A percentile compares a stretch with the other conserved stretches of the same genome.
phyloP scores from a whole-genome alignment of 768 basidiomycete genomes.

The Lentinula sp. region DNA sequence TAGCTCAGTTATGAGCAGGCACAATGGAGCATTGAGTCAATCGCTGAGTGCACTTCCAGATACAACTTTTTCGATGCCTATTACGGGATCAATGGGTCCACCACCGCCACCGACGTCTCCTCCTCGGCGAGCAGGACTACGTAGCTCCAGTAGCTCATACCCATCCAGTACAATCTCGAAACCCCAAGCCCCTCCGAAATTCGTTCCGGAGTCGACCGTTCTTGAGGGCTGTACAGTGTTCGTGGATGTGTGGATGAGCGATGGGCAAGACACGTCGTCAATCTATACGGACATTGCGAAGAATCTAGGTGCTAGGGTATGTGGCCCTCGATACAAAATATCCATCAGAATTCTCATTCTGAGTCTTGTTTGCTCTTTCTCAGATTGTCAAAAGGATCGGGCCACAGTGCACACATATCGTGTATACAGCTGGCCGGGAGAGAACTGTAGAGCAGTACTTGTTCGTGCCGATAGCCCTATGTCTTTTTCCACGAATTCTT shows the following conservation, averaged over 20 bases:
- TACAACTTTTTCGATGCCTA: conserved; percentile 12
- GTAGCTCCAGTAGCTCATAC: conserved; percentile 35
- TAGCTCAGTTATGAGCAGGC: conserved; percentile 39
- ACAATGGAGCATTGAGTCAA: conserved; percentile 56
- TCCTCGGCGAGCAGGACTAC: conserved; percentile 21
- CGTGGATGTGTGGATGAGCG: conserved; percentile 84
- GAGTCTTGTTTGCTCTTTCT: not conserved
- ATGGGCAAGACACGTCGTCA: conserved; percentile 74
- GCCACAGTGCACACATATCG: conserved; percentile 74
- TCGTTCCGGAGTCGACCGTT: conserved; percentile 30
- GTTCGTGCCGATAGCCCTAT: conserved; percentile 26
- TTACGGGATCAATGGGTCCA: conserved; percentile 36
- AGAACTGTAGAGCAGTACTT: conserved; percentile 71
- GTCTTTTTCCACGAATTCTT: not conserved
- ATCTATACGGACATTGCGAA: conserved; percentile 82
- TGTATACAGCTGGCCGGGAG: conserved; percentile 77
- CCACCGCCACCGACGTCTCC: conserved; percentile 43
- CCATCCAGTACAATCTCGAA: conserved; percentile 18
- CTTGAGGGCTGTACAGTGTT: conserved; percentile 74
- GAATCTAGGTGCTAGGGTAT: conserved; percentile 74
- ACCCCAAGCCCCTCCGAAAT: conserved; percentile 13
- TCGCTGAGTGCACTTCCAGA: conserved; percentile 47
- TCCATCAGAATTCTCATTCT: not conserved
- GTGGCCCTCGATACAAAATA: conserved; percentile 12
- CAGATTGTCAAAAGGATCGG: conserved; percentile 63